phyloP scores from a whole-genome alignment of 2,329 filamentous ascomycete genomes.

The Karstenula rhodostoma region DNA sequence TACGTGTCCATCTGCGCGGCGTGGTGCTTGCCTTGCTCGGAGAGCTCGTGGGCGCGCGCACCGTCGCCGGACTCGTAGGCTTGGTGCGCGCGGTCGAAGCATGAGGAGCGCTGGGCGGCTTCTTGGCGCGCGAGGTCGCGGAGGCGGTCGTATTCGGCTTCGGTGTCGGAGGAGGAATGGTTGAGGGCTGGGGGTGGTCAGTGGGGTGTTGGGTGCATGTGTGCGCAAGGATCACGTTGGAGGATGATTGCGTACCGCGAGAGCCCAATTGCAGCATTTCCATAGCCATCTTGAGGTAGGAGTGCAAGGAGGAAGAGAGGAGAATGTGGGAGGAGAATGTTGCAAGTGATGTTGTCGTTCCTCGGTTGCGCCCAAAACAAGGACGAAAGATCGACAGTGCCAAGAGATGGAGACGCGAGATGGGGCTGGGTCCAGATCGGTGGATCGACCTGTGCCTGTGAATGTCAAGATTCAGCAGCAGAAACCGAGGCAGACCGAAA shows the following conservation, averaged over 20 bases:
- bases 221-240: neutral
- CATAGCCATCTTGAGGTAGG: conserved; percentile 37
- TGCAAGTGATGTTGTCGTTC: conserved; percentile 18
- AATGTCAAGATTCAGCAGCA: neutral
- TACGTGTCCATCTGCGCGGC: conserved; percentile 84
- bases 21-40: conserved; percentile 84
- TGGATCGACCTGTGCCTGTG: neutral
- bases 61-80: conserved; percentile 88
- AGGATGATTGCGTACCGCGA: conserved; percentile 34
- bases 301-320: conserved; percentile 14
- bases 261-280: conserved; percentile 48
- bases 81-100: conserved; percentile 73
- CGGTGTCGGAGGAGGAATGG: conserved; percentile 52
- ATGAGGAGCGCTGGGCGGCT: conserved; percentile 77
- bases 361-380: neutral
- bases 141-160: conserved; percentile 91
- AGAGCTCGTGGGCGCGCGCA: conserved; percentile 81
- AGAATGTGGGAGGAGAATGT: conserved; percentile 3
- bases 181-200: conserved; percentile 40
- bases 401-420: conserved; percentile 35
- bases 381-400: conserved; percentile 20
- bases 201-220: conserved; percentile 2
- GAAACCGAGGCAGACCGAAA: neutral
- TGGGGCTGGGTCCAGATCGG: conserved; percentile 30
- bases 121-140: conserved; percentile 84